Evolutionary conservation across 352 stramenopile genomes (phyloP), one percentile per base, ranked within the genome.

Genomic region (Phytophthora tubulina): DNA sequence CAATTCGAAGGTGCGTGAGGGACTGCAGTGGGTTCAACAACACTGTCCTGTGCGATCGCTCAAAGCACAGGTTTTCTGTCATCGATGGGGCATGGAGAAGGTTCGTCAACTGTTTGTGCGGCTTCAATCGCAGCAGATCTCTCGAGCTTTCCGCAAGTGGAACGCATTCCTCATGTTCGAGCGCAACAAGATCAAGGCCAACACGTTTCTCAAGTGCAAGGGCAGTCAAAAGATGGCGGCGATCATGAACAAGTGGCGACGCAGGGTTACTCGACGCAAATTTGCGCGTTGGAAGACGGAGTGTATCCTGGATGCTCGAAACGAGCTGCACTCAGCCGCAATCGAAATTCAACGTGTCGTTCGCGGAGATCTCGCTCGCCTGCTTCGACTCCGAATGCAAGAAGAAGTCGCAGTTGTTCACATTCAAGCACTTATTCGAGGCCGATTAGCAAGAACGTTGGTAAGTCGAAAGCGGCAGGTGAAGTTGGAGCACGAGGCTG

Each of bases 151-250:
- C 50, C 71, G 79, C 14, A 92, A 96, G 64, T 96, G 89, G 89
- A 57, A 72, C 21, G 75, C 80, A 4, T 92, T 92, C 55, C 76
- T 83, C 38, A 67, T 84, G 52, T 95, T 88, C 67, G 80, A 93
- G 55, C 79, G 81, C 56, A 94, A 94, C 73, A 94, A 96, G 46
- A 49, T 87, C 31, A 86, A 91, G 11, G 89, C 89, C 0, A 88
- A 92, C 51, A 73, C 84, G 69, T 96, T 94, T 51, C 77, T 96
- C 52, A 95, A 96, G 64, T 91, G 86, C 75, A 96, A 96, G 46
- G 89, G 77, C 30, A 85, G 78, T 35, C 81, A 92, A 55, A 90
- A 92, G 54, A 70, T 96, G 67, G 72, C 76, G 7, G 76, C 72
- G 35, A 84, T 96, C 73, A 86, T 96, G 72, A 78, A 53, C 31